A percentile compares a stretch with the other conserved stretches of the same genome.
Conservation (phyloP, 192 early-diverging fungal genomes). For the Rhizophagus sp. region DNA sequence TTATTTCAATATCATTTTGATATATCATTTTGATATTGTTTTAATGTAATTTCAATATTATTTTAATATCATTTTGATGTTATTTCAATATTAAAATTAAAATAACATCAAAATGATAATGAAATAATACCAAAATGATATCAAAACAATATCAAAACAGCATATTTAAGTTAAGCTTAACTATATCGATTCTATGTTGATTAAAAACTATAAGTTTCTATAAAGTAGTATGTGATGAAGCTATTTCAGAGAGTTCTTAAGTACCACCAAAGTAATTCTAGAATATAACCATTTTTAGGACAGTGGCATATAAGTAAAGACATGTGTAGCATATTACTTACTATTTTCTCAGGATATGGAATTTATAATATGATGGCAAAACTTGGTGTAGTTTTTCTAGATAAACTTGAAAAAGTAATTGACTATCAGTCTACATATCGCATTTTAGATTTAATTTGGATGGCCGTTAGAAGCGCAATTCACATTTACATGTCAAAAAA, state of each 20-base stretch:
- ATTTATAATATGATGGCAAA: neutral
- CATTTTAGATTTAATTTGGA: neutral
- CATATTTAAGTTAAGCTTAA: too few relatives aligned
- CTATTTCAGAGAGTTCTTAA: neutral
- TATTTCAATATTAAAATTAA: too few relatives aligned
- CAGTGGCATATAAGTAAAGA: neutral
- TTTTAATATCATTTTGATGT: too few relatives aligned
- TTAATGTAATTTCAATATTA: too few relatives aligned
- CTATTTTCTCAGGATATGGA: neutral
- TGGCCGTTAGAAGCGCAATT: neutral
- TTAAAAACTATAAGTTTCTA: too few relatives aligned
- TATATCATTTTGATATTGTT: too few relatives aligned
- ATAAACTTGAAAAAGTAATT: neutral
- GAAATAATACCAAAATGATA: too few relatives aligned
- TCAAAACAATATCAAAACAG: too few relatives aligned
- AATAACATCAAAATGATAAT: too few relatives aligned
- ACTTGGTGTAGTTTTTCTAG: neutral
- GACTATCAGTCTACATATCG: neutral
- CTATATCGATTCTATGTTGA: too few relatives aligned
- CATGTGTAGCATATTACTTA: constrained; percentile 1
- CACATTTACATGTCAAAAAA: neutral
- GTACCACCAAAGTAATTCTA: neutral
- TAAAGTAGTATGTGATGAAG: constrained; percentile 14
- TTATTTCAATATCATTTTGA: too few relatives aligned
- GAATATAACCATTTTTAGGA: neutral